phyloP scores from a whole-genome alignment of 371 early-diverging fungal species.

The Mortierella sp. region DNA sequence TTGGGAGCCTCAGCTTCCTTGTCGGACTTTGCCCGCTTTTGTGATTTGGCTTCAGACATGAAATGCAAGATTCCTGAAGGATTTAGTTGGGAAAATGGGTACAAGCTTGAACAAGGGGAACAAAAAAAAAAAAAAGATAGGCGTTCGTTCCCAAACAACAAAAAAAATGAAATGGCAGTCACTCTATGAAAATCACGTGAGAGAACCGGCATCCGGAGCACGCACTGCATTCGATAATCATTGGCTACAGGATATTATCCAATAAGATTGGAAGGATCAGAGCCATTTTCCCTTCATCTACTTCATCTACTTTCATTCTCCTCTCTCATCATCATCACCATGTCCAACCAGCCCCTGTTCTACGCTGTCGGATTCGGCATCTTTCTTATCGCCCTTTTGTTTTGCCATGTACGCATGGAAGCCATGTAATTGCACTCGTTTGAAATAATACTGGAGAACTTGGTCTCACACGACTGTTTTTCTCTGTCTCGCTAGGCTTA shows the following conservation, averaged over 20 bases:
- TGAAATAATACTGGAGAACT: background rate
- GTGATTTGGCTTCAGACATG: conserved; percentile 37
- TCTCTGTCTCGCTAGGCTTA: conserved; percentile 32
- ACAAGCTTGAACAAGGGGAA: conserved; percentile 3
- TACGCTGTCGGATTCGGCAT: conserved; percentile 30
- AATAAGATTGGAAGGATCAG: background rate
- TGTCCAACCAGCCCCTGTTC: conserved; percentile 36
- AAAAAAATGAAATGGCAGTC: conserved; percentile 8
- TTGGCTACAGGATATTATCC: background rate
- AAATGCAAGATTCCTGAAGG: conserved; percentile 6
- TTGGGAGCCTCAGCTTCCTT: conserved; percentile 27
- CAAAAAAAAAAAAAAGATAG: conserved; percentile 3
- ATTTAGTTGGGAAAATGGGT: background rate
- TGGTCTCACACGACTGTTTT: background rate
- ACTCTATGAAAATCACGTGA: background rate
- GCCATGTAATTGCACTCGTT: background rate
- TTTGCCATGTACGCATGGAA: conserved; percentile 43
- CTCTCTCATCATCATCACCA: conserved; percentile 17
- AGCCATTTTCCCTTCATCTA: background rate
- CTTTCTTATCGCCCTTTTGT: conserved; percentile 43
- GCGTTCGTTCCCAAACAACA: background rate
- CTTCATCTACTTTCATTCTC: background rate
- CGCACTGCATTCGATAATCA: background rate
- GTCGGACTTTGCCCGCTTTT: conserved; percentile 37
- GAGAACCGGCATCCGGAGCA: background rate